Evolutionary conservation across 1,284 basidiomycete genomes (phyloP), one percentile per base, ranked within the genome.

Genomic region (Golubevia pallescens): DNA sequence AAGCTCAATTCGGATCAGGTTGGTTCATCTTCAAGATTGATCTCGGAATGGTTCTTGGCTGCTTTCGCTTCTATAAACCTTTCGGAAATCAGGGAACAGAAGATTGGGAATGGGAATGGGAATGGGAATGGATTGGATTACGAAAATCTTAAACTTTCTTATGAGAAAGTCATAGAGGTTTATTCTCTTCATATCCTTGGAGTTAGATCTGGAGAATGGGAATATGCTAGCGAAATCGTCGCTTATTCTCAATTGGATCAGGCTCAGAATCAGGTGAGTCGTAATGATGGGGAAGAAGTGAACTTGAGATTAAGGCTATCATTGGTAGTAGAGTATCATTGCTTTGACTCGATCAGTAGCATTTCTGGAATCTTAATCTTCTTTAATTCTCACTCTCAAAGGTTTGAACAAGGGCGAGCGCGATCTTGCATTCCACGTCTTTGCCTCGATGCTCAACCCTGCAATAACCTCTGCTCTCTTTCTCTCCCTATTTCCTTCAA

Each of bases 101-200:
- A n/a, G n/a, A n/a, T n/a, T n/a, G n/a, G n/a, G n/a, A n/a, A n/a
- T n/a, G n/a, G n/a, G n/a, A 28, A 28, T 28, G 28, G 28, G 28
- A 28, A 28, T 28, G 28, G 28, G 28, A 28, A 28, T 28, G 28
- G 28, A 28, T 28, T 28, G 28, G 28, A 28, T 28, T 28, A 28
- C 28, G 42, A 48, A 10, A 48, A 48, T 16, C 16, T 48, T 10
- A 48, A 48, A 2, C 65, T 66, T 4, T 69, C 73, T 5, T 80
- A 80, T 60, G 67, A 73, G 24, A 71, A 70, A 57, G 68, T 78
- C 23, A 62, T 80, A 1, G 74, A 66, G 0, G 64, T 80, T 5
- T 80, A 80, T 61, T 64, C 73, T 28, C 48, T 80, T 16, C 74
- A 80, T 24, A 68, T 80, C 10, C 65, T 80, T 1, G 77, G 71